Evolutionary conservation across 108 stramenopile species (phyloP).

Genomic region (Skeletonema costatum): DNA sequence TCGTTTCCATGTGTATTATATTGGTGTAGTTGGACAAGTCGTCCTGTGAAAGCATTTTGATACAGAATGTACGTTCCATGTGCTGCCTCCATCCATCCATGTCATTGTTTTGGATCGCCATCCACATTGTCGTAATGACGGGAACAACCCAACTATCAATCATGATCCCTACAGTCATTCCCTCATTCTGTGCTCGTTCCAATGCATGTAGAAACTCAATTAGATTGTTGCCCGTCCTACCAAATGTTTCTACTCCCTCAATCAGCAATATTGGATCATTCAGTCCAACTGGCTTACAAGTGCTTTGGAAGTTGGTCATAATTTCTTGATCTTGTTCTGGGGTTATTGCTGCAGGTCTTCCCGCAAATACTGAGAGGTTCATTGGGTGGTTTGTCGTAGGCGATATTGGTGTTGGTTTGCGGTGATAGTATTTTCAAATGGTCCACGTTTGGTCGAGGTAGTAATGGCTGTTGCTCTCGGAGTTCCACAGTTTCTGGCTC

Average conservation of each 20-base stretch:
- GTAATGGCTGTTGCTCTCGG: neutral
- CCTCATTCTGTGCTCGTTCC: slow-evolving; percentile 34
- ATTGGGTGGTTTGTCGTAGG: neutral
- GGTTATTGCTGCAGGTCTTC: neutral
- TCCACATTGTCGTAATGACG: slow-evolving; percentile 42
- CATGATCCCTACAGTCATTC: slow-evolving; percentile 23
- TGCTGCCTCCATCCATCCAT: slow-evolving; percentile 16
- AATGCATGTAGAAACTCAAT: slow-evolving; percentile 51
- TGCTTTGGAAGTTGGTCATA: neutral
- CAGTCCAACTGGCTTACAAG: neutral
- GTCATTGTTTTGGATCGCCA: slow-evolving; percentile 21
- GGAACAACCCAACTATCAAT: slow-evolving; percentile 26
- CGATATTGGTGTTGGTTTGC: neutral
- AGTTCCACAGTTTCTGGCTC: neutral
- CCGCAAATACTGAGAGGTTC: neutral
- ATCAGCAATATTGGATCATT: slow-evolving; percentile 14
- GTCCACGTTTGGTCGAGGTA: neutral
- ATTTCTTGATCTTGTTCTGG: neutral
- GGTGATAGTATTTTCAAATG: neutral
- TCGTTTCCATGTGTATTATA: slow-evolving; percentile 10
- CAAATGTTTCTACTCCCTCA: slow-evolving; percentile 12
- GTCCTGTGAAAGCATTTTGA: slow-evolving; percentile 17
- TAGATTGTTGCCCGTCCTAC: slow-evolving; percentile 33
- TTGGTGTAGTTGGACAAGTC: slow-evolving; percentile 7
- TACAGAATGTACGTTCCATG: slow-evolving; percentile 34